Evolutionary conservation across 192 early-diverging fungal genomes (phyloP).

Genomic region (Dissophora ornata): DNA sequence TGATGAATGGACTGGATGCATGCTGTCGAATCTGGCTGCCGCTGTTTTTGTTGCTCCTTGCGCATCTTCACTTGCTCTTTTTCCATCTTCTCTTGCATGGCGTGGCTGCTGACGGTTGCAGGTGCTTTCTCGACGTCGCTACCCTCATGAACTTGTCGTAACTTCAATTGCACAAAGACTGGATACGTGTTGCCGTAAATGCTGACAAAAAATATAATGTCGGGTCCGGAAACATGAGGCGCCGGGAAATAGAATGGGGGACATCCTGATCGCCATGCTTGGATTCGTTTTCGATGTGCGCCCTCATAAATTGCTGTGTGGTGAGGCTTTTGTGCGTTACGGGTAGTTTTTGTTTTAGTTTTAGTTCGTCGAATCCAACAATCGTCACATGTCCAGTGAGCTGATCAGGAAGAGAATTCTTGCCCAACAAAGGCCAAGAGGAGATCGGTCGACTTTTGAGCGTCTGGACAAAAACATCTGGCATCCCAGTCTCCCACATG

Average conservation of each 20-base stretch:
- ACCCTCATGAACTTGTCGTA: slow-evolving; percentile 12
- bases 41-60: not conserved
- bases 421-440: no score
- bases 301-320: slow-evolving; percentile 21
- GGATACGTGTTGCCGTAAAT: slow-evolving; percentile 9
- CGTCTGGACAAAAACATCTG: no score
- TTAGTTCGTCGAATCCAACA: slow-evolving; percentile 14
- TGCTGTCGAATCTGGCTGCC: no score
- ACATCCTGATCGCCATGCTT: slow-evolving; percentile 8
- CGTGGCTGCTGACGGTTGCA: slow-evolving; percentile 16
- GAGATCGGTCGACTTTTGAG: no score
- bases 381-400: no score
- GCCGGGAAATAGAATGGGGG: slow-evolving; percentile 40
- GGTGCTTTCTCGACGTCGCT: slow-evolving; percentile 22
- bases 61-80: slow-evolving; percentile 21
- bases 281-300: slow-evolving; percentile 19
- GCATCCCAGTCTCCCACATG: slow-evolving; percentile 11
- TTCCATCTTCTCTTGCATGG: slow-evolving; percentile 14
- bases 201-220: slow-evolving; percentile 27
- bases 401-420: no score
- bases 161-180: not conserved
- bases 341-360: slow-evolving; percentile 21
- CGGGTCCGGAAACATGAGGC: slow-evolving; percentile 35
- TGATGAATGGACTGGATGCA: not conserved
- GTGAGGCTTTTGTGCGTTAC: slow-evolving; percentile 26